Evolutionary conservation across 805 yeast species (phyloP).

Genomic region (Suhomyces sp.): DNA sequence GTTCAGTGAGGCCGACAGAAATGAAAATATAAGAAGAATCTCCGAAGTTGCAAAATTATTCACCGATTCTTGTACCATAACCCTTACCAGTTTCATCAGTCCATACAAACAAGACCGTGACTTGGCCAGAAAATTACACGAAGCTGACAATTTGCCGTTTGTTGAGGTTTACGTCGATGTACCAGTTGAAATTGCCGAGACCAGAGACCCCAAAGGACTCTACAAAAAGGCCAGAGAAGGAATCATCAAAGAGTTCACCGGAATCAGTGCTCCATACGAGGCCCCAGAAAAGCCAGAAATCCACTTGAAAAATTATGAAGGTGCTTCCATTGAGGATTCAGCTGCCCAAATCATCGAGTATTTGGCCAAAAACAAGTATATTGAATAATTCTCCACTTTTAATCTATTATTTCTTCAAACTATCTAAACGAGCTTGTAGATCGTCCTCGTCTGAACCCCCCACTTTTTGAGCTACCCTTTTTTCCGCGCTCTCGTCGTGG

Average conservation of each 20-base stretch:
- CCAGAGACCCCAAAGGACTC: conserved; percentile 95
- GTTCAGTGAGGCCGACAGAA: conserved; percentile 85
- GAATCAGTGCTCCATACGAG: conserved; percentile 94
- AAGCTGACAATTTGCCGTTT: conserved; percentile 71
- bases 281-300: conserved; percentile 85
- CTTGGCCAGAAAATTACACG: conserved; percentile 81
- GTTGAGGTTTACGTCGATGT: conserved; percentile 91
- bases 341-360: conserved; percentile 71
- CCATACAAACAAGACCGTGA: conserved; percentile 86
- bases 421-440: conserved; percentile 82
- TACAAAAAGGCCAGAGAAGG: conserved; percentile 98
- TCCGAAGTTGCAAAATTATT: conserved; percentile 92
- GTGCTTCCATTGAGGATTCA: conserved; percentile 73
- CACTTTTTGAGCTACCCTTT: conserved; percentile 53
- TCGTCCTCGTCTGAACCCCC: conserved; percentile 69
- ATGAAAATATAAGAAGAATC: conserved; percentile 92
- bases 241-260: conserved; percentile 89
- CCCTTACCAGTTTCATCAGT: conserved; percentile 88
- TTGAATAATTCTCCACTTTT: conserved; percentile 8
- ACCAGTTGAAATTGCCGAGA: conserved; percentile 90
- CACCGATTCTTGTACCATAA: conserved; percentile 86
- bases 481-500: conserved; percentile 36
- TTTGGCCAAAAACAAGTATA: conserved; percentile 50
- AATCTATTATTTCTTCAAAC: conserved; percentile 54
- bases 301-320: conserved; percentile 66